Evolutionary conservation across 169 alveolate species (phyloP).

Genomic region (Babesia ovata): DNA sequence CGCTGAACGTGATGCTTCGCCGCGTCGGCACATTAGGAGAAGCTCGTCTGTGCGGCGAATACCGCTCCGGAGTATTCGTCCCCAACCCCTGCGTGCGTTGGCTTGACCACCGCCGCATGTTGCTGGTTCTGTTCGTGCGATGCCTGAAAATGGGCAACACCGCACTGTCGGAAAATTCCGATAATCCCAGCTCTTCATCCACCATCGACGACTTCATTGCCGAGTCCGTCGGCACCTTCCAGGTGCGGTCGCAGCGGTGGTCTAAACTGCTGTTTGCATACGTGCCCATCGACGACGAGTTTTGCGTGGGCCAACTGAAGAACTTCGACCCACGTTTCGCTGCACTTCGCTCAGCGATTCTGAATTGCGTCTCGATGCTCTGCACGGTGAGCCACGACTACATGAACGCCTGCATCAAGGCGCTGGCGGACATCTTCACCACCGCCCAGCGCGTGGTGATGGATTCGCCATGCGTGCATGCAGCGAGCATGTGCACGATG

Average conservation of each 20-base stretch:
- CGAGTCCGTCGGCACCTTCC: constrained; percentile 13
- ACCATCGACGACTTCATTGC: constrained; percentile 32
- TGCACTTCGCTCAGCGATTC: constrained; percentile 60
- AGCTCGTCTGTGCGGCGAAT: constrained; percentile 20
- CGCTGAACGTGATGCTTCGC: constrained; percentile 35
- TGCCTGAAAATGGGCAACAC: constrained; percentile 62
- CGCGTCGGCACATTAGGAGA: constrained; percentile 35
- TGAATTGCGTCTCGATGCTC: constrained; percentile 44
- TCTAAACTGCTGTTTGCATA: constrained; percentile 39
- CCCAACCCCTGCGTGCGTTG: constrained; percentile 31
- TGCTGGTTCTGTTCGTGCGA: constrained; percentile 49
- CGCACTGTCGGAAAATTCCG: constrained; percentile 6
- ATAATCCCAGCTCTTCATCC: constrained; percentile 10
- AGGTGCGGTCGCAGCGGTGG: constrained; percentile 43
- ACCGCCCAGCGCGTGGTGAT: constrained; percentile 28
- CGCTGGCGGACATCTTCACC: constrained; percentile 51
- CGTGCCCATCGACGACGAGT: constrained; percentile 53
- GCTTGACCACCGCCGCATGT: constrained; percentile 46
- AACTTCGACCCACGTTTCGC: constrained; percentile 65
- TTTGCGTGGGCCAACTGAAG: constrained; percentile 63
- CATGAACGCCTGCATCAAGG: constrained; percentile 37
- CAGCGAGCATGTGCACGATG: constrained; percentile 40
- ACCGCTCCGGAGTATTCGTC: constrained; percentile 21
- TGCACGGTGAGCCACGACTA: constrained; percentile 55
- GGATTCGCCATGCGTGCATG: constrained; percentile 26